Conservation (phyloP, 2,329 filamentous ascomycete species). For the Cadophora luteo-olivacea region DNA sequence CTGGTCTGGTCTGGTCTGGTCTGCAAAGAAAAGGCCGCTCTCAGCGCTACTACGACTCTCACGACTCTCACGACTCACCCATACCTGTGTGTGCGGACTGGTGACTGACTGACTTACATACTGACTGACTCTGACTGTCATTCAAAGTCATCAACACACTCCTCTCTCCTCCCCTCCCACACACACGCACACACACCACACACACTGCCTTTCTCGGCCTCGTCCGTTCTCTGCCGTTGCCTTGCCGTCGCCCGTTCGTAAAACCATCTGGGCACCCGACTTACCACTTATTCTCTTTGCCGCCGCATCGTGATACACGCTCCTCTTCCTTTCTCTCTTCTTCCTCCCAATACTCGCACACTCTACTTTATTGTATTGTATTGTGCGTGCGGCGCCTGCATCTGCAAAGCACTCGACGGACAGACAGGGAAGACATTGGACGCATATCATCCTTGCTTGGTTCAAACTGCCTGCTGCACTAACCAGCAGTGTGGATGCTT, state of each 20-base stretch:
- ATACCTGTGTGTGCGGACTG: neutral
- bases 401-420: neutral
- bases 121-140: neutral
- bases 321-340: neutral
- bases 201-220: neutral
- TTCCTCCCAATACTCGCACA: neutral
- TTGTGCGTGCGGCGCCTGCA: conserved; percentile 17
- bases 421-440: conserved; percentile 3
- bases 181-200: neutral
- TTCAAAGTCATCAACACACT: neutral
- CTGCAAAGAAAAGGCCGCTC: neutral
- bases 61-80: neutral
- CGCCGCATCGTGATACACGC: neutral
- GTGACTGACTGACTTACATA: neutral
- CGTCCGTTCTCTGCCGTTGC: conserved; percentile 2
- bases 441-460: conserved; percentile 20
- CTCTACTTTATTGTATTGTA: neutral
- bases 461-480: neutral
- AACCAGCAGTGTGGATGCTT: neutral
- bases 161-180: neutral
- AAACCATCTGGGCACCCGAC: too few species aligned
- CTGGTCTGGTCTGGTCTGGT: neutral
- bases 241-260: neutral
- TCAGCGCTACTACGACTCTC: neutral
- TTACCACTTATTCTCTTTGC: neutral